These are phyloP conservation scores for Penicillium palitans DNA, from an alignment of 2,329 filamentous ascomycete genomes.

Conservation along the genomic window DNA sequence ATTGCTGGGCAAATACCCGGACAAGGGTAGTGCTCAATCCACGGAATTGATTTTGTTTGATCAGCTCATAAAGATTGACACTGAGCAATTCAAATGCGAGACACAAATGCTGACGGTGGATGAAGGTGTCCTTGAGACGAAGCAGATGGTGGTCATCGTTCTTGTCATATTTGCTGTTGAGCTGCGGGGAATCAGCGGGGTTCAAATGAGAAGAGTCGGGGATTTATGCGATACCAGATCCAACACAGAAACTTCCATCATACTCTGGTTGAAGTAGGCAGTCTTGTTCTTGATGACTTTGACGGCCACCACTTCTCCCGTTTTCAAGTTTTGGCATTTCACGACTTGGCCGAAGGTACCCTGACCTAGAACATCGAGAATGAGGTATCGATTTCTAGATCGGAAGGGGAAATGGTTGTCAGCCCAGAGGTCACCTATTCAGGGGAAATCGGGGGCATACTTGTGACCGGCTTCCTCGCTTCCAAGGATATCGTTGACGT, in stretches of 20 bases:
- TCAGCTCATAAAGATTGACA: constrained; percentile 96
- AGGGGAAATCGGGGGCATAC: constrained; percentile 50
- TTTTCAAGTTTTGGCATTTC: constrained; percentile 98
- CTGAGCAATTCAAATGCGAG: constrained; percentile 94
- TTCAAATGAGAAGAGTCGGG: neutral
- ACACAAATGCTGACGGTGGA: constrained; percentile 94
- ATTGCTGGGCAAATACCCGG: constrained; percentile 93
- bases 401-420: neutral
- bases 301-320: constrained; percentile 95
- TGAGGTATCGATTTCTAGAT: constrained; percentile 84
- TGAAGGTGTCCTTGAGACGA: constrained; percentile 95
- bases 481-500: constrained; percentile 96
- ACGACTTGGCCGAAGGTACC: constrained; percentile 98
- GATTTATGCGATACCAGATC: constrained; percentile 67
- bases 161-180: constrained; percentile 98
- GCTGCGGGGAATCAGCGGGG: constrained; percentile 51
- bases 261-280: constrained; percentile 99
- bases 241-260: constrained; percentile 99
- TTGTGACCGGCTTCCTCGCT: constrained; percentile 98
- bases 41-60: constrained; percentile 99
- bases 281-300: constrained; percentile 99
- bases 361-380: constrained; percentile 93
- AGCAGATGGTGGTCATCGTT: constrained; percentile 97
- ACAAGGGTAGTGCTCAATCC: constrained; percentile 95
- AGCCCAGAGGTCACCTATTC: constrained; percentile 14